Evolutionary conservation across 2,329 filamentous ascomycete species (phyloP), one percentile per base, ranked within the genome.

Genomic region (Colletotrichum limetticola): DNA sequence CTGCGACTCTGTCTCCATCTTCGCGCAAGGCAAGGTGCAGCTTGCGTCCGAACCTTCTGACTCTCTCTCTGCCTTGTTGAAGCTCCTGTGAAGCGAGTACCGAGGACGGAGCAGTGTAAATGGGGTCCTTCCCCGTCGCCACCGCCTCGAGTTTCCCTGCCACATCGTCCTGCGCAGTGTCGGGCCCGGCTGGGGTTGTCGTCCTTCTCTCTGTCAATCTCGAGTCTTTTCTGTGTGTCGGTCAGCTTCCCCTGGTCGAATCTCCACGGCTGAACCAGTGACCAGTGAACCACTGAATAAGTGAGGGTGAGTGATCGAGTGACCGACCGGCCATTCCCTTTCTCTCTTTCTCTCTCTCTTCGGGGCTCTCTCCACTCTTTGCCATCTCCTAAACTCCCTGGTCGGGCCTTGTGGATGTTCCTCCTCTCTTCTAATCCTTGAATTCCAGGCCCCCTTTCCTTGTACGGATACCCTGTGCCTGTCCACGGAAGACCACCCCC

Each of bases 121-220:
- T 32, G 42, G 60, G n/a, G 60, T 46, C 14, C 2, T 37, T 30
- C 35, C 4, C 42, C 46, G 24, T 71, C 32, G 68, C 68, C 68
- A 61, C 68, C 68, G 62, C 62, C 32, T 71, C 46, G 68, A 46
- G 11, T 28, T 37, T 26, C 58, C 66, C 66, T 68, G 66, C 19
- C 30, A 19, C 9, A 8, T 24, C 19, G 30, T 30, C 46, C 53
- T 30, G n/a, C 28, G 37, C 46, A 32, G 46, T 46, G 46, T 30
- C 28, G 14, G 56, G 2, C 49, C 19, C 22, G 49, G 35, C 52
- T 35, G 49, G 11, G 5, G 12, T 7, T 24, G 60, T 62, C 35
- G 59, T 61, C 7, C 22, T 14, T 28, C 22, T 22, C 52, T 55
- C 52, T 55, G 7, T 55, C 24, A 19, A 19, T 49, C 42, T 49